These are phyloP conservation scores for Colletotrichum tanaceti DNA, from an alignment of 2,329 filamentous ascomycete genomes.

Conservation along the genomic window DNA sequence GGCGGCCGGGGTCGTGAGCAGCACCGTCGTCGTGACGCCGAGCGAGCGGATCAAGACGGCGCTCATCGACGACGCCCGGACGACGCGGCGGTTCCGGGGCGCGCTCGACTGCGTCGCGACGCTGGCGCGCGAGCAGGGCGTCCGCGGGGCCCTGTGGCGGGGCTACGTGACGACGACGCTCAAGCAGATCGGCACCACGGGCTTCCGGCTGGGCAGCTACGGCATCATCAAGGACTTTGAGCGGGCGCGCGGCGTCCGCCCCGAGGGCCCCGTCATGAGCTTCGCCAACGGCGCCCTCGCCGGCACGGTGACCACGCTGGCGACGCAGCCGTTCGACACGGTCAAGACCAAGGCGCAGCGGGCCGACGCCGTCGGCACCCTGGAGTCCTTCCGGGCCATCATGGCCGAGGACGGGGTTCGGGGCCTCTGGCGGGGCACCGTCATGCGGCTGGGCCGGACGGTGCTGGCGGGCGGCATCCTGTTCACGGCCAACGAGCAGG, in stretches of 20 bases:
- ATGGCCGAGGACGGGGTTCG: constrained; percentile 28
- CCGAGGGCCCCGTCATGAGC: constrained; percentile 22
- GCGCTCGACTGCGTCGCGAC: constrained; percentile 16
- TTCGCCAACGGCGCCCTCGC: constrained; percentile 31
- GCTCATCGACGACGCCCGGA: constrained; percentile 33
- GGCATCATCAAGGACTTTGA: constrained; percentile 36
- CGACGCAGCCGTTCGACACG: constrained; percentile 32
- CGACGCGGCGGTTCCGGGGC: constrained; percentile 13
- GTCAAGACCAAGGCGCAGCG: constrained; percentile 33
- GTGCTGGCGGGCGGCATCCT: constrained; percentile 31
- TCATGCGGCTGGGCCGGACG: constrained; percentile 27
- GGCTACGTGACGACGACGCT: constrained; percentile 29
- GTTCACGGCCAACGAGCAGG: constrained; percentile 31
- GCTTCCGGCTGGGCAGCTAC: constrained; percentile 30
- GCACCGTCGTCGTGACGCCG: constrained; percentile 30
- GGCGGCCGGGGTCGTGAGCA: constrained; percentile 20
- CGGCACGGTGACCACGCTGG: constrained; percentile 25
- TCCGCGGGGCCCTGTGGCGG: constrained; percentile 16
- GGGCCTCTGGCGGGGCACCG: constrained; percentile 27
- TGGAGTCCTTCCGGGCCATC: constrained; percentile 21
- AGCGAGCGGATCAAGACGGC: constrained; percentile 33
- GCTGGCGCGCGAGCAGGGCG: constrained; percentile 16
- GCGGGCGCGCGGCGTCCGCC: constrained; percentile 5
- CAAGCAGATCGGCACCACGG: constrained; percentile 33
- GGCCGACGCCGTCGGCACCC: constrained; percentile 24